phyloP scores from a whole-genome alignment of 352 stramenopile species.

The Globisporangium canariense region DNA sequence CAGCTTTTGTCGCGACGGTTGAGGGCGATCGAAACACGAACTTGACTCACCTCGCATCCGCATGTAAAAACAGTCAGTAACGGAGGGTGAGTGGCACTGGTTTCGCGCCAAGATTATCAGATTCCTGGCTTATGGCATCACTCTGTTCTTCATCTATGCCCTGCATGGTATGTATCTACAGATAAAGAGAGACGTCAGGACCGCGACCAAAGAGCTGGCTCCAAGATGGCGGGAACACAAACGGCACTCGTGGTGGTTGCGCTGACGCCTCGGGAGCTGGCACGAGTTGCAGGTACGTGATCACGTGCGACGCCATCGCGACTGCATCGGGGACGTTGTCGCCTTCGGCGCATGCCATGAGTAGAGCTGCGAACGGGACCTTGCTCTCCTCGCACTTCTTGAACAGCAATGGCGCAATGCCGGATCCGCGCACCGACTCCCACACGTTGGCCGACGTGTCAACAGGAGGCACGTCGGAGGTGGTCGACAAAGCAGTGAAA shows the following conservation, averaged over 20 bases:
- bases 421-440: conserved; percentile 48
- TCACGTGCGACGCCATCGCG: conserved; percentile 48
- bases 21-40: neutral
- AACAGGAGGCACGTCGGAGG: neutral
- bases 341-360: conserved; percentile 73
- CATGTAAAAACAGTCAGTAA: neutral
- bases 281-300: conserved; percentile 34
- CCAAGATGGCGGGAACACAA: conserved; percentile 59
- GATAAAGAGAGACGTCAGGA: conserved; percentile 50
- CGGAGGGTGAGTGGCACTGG: neutral
- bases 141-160: neutral
- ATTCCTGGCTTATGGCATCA: neutral
- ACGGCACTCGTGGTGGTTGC: conserved; percentile 21
- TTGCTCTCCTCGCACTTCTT: conserved; percentile 29
- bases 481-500: conserved; percentile 31
- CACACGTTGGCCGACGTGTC: conserved; percentile 18
- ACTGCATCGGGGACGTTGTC: conserved; percentile 78
- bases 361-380: conserved; percentile 46
- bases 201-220: conserved; percentile 61
- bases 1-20: conserved; percentile 2
- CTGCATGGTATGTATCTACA: conserved; percentile 27
- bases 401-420: conserved; percentile 54
- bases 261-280: conserved; percentile 3
- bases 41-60: neutral
- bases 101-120: neutral